Percentiles rank a stretch among this genome's conserved stretches.
phyloP scores from a whole-genome alignment of 139 green algal genomes.

The Coelastrella sp. region DNA sequence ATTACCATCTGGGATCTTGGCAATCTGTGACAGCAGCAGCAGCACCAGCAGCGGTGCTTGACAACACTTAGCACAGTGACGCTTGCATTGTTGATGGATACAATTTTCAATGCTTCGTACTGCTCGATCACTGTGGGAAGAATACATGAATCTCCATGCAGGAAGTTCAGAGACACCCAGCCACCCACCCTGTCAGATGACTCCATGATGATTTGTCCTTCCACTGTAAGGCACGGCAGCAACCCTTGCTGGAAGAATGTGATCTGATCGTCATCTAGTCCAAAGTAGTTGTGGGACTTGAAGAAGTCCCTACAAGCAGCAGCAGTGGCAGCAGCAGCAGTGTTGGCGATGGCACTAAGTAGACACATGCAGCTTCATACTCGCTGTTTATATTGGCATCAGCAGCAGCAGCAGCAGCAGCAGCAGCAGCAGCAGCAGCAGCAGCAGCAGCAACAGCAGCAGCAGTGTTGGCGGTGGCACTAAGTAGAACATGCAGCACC shows the following conservation, averaged over 20 bases:
- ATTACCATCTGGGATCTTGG: constrained; percentile 95
- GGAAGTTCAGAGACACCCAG: neutral
- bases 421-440: too few relatives aligned
- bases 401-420: neutral
- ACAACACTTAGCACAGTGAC: too few relatives aligned
- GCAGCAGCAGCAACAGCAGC: too few relatives aligned
- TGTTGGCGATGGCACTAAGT: neutral
- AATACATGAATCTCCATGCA: neutral
- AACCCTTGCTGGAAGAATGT: constrained; percentile 94
- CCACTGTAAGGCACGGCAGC: constrained; percentile 87
- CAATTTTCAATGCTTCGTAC: too few relatives aligned
- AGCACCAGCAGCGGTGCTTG: too few relatives aligned
- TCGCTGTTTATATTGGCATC: neutral
- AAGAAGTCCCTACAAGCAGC: too few relatives aligned
- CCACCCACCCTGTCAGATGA: constrained; percentile 30
- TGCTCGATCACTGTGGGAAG: neutral
- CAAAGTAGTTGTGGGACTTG: constrained; percentile 79
- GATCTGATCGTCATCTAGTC: constrained; percentile 80
- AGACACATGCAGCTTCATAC: neutral
- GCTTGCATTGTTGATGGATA: too few relatives aligned
- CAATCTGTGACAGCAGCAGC: constrained; percentile 54
- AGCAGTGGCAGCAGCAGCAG: constrained; percentile 31
- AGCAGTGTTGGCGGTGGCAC: too few relatives aligned
- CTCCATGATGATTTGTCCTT: constrained; percentile 91
- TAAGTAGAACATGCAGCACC: too few relatives aligned